A percentile compares a stretch with the other conserved stretches of the same genome.
Evolutionary conservation across 2,329 filamentous ascomycete genomes (phyloP).

Genomic region (Colletotrichum euphorbiae): DNA sequence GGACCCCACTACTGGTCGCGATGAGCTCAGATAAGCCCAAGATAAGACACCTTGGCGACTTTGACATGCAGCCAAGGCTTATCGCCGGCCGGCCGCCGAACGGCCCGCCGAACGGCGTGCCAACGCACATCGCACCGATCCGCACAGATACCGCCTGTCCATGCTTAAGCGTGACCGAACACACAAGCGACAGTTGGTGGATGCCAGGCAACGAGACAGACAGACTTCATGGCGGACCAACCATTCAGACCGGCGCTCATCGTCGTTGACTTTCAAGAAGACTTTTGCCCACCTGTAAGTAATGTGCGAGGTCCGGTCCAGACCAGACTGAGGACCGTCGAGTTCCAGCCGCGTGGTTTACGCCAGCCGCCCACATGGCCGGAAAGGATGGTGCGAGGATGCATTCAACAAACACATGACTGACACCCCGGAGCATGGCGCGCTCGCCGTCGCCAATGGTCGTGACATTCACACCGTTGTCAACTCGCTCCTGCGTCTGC

Average conservation of each 20-base stretch:
- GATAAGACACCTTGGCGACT: background rate
- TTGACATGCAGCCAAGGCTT: background rate
- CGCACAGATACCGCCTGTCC: conserved; percentile 3
- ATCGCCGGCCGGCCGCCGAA: background rate
- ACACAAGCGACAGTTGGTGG: background rate
- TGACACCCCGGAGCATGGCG: conserved; percentile 71
- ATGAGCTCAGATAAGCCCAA: conserved; percentile 1
- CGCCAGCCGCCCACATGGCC: background rate
- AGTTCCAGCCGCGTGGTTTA: no score
- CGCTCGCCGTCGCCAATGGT: conserved; percentile 83
- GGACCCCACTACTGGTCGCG: background rate
- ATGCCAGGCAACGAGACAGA: background rate
- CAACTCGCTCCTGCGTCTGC: conserved; percentile 78
- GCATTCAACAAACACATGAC: background rate
- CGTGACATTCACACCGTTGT: conserved; percentile 76
- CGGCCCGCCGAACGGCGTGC: no score
- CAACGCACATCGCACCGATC: background rate
- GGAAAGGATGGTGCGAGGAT: background rate
- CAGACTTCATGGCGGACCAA: conserved; percentile 42
- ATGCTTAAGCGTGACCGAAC: conserved; percentile 1
- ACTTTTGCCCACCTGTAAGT: conserved; percentile 91
- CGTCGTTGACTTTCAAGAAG: conserved; percentile 91
- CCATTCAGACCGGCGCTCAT: conserved; percentile 67
- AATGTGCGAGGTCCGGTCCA: background rate
- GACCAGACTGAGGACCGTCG: no score